Base-by-base conservation (phyloP, 495 filamentous ascomycete genomes). In the Rusavskia elegans region DNA sequence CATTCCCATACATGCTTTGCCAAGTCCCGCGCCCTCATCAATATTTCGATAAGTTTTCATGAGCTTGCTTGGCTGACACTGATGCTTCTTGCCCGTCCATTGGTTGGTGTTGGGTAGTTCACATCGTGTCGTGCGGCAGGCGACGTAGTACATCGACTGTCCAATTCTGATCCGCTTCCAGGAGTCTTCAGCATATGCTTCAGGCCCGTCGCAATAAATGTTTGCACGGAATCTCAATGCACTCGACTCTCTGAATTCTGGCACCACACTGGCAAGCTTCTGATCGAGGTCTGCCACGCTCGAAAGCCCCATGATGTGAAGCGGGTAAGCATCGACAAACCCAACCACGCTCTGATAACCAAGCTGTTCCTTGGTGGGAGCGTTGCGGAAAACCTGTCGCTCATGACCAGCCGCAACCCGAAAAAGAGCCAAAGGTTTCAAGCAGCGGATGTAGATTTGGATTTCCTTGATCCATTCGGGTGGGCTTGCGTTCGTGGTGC, bases 251-350 rank as follows among this genome's bases (percentile, higher is more conserved):
- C 5, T 7, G 13, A 95, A 71, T 40, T 72, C 71, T 0, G 74
- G 76, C 29, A 87, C 76, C 30, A 76, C 71, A 8, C 63, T 57
- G 29, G 68, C 68, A 23, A 88, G 73, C 20, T 62, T 59, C 1
- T 53, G 50, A 40, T 69, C 76, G 8, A 82, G 65, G 51, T 88
- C 79, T 7, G 76, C 77, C 25, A 93, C 72, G 56, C 82, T 89
- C 40, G 81, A 71, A 10, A 95, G 68, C 55, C 79, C 90, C 35
- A 93, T 64, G 8, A 95, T 63, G 59, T 95, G 86, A 29, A 97
- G 67, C 4, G 90, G 88, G 63, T 92, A 97, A 64, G 87, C 82
- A 66, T 97, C 90, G 51, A 83, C 81, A 61, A 95, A 94, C 53
- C 84, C 85, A 0, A 83, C 80, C 10, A 78, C 74, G 5, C 86